A percentile compares a stretch with the other conserved stretches of the same genome.
Evolutionary conservation across 2,329 filamentous ascomycete genomes (phyloP).

Genomic region (Lasiodiplodia sp.): DNA sequence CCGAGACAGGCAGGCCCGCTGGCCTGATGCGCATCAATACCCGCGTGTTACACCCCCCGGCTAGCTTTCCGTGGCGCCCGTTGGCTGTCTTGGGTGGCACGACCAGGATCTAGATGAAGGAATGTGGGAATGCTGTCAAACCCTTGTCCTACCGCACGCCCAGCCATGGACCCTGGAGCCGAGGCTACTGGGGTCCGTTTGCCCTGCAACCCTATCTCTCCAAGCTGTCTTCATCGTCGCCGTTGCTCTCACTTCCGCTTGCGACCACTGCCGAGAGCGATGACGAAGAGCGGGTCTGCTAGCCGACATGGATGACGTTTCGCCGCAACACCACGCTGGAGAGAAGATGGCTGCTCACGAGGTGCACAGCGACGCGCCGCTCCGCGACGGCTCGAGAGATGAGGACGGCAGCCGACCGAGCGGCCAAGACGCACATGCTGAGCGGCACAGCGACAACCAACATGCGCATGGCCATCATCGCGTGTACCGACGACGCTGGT

Average conservation of each 20-base stretch:
- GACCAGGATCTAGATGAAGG: neutral
- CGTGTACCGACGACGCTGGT: slow-evolving; percentile 87
- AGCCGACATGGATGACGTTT: slow-evolving; percentile 17
- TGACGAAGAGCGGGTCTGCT: slow-evolving; percentile 9
- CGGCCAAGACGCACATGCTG: neutral
- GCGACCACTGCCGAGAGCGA: neutral
- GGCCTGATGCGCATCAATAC: neutral
- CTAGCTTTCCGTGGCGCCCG: neutral
- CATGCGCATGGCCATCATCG: slow-evolving; percentile 39
- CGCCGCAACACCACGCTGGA: slow-evolving; percentile 1
- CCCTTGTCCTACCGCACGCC: neutral
- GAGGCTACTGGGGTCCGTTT: neutral
- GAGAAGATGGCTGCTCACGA: slow-evolving; percentile 17
- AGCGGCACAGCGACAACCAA: neutral
- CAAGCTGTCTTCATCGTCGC: neutral
- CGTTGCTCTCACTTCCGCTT: neutral
- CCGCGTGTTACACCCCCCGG: neutral
- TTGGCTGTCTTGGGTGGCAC: slow-evolving; percentile 3
- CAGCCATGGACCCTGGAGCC: slow-evolving; percentile 10
- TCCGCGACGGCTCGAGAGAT: slow-evolving; percentile 3
- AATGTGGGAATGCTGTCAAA: neutral
- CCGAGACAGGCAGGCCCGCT: slow-evolving; percentile 16
- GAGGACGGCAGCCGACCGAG: neutral
- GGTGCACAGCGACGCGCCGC: neutral
- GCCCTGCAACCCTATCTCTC: neutral